Percentiles rank a stretch among this genome's conserved stretches.
phyloP scores from a whole-genome alignment of 148 eudicot genomes.

The Dysphania ambrosioides region DNA sequence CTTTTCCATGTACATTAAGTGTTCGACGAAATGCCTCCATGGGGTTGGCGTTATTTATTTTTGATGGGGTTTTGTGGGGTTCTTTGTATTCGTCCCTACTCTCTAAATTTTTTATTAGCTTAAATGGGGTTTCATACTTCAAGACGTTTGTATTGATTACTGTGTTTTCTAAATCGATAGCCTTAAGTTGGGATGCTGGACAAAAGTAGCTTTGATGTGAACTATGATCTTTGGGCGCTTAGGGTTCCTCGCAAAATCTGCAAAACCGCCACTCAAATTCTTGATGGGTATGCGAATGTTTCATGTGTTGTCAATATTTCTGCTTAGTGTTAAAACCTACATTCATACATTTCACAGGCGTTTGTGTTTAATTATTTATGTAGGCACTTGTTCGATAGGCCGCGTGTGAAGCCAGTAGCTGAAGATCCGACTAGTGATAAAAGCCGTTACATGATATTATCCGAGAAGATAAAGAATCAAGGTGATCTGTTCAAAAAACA shows the following conservation, averaged over 20 bases:
- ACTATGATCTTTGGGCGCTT: constrained; percentile 71
- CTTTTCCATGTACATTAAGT: constrained; percentile 13
- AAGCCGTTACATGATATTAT: constrained; percentile 72
- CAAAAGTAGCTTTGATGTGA: constrained; percentile 73
- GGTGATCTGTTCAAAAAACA: constrained; percentile 37
- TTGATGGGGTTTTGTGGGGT: not conserved
- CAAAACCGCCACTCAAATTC: constrained; percentile 65
- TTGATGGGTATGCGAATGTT: constrained; percentile 57
- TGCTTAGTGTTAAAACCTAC: no score
- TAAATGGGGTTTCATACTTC: no score
- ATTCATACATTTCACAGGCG: no score
- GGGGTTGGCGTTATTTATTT: not conserved
- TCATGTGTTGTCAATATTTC: not conserved
- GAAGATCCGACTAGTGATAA: constrained; percentile 75
- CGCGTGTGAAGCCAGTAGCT: constrained; percentile 85
- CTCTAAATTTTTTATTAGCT: no score
- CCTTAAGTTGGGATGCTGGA: no score
- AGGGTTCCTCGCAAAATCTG: constrained; percentile 75
- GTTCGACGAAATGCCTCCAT: constrained; percentile 25
- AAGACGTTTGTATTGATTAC: no score
- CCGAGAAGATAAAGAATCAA: constrained; percentile 60
- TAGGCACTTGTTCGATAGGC: constrained; percentile 79
- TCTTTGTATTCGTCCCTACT: no score
- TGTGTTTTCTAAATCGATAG: no score
- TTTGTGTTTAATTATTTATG: no score